phyloP scores from a whole-genome alignment of 192 early-diverging fungal genomes.

The Entomortierella chlamydospora region DNA sequence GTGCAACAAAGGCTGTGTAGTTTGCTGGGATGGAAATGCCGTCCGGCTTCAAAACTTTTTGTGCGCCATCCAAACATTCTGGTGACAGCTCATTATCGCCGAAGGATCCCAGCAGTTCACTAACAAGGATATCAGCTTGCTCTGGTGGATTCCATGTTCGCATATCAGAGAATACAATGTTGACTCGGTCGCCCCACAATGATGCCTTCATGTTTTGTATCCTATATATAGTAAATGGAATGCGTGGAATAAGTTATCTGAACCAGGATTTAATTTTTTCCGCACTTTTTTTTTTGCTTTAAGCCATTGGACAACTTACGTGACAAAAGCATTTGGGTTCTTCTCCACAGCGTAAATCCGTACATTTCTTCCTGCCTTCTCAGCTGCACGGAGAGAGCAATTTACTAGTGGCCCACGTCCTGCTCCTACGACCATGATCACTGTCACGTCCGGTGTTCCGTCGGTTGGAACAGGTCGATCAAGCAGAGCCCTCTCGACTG shows the following conservation, averaged over 20 bases:
- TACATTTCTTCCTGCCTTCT: slow-evolving; percentile 67
- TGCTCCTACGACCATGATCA: slow-evolving; percentile 94
- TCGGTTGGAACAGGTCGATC: slow-evolving; percentile 59
- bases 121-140: slow-evolving; percentile 91
- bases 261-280: neutral
- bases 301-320: slow-evolving; percentile 66
- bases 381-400: slow-evolving; percentile 84
- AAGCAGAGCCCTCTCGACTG: slow-evolving; percentile 67
- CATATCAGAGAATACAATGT: slow-evolving; percentile 92
- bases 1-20: slow-evolving; percentile 89
- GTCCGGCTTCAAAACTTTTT: slow-evolving; percentile 75
- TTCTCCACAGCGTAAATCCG: slow-evolving; percentile 93
- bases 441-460: slow-evolving; percentile 52
- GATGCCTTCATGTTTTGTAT: slow-evolving; percentile 78
- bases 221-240: slow-evolving; percentile 47
- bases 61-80: slow-evolving; percentile 95
- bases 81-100: slow-evolving; percentile 99
- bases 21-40: slow-evolving; percentile 93
- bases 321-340: slow-evolving; percentile 95
- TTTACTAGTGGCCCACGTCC: slow-evolving; percentile 96
- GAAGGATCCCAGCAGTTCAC: slow-evolving; percentile 97
- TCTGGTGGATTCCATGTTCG: slow-evolving; percentile 80
- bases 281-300: no score
- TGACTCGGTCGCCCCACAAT: slow-evolving; percentile 86
- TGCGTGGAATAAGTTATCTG: neutral